Evolutionary conservation across 2,329 filamentous ascomycete genomes (phyloP).

Genomic region (Xylariaceae sp.): DNA sequence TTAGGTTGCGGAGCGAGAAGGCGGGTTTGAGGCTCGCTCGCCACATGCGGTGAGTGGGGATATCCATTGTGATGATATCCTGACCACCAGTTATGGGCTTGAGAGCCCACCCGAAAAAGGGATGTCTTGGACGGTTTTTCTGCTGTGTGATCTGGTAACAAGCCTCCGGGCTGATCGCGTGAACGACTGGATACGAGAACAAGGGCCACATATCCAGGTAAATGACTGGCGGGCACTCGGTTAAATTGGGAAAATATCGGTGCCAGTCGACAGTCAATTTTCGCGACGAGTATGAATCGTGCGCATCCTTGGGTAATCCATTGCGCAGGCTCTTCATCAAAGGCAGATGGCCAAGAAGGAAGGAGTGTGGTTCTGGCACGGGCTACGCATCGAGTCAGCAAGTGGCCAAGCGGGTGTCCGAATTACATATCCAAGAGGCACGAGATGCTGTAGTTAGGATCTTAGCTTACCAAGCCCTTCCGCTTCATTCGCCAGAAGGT

Average conservation of each 20-base stretch:
- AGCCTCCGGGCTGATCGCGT: background rate
- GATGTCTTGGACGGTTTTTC: conserved; percentile 1
- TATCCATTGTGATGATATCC: conserved; percentile 1
- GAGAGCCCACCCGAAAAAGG: background rate
- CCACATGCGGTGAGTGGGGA: background rate
- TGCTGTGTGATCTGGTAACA: conserved; percentile 8
- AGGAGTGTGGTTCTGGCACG: conserved; percentile 4
- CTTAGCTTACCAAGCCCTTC: no score
- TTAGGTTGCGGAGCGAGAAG: conserved; percentile 1
- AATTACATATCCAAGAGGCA: no score
- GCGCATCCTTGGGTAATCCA: conserved; percentile 6
- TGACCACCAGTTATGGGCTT: background rate
- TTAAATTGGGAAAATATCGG: conserved; percentile 2
- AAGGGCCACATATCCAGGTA: conserved; percentile 11
- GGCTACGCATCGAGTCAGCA: no score
- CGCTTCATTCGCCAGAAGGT: no score
- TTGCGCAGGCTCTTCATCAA: conserved; percentile 1
- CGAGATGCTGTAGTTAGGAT: no score
- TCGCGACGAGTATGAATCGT: background rate
- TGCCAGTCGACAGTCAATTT: conserved; percentile 3
- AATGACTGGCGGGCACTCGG: conserved; percentile 3
- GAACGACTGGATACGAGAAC: conserved; percentile 1
- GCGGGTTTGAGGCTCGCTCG: conserved; percentile 2
- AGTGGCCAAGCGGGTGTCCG: no score
- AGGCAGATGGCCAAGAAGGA: conserved; percentile 4